Evolutionary conservation across 129 eudicot genomes (phyloP).

Genomic region (Saussurea involucrata): DNA sequence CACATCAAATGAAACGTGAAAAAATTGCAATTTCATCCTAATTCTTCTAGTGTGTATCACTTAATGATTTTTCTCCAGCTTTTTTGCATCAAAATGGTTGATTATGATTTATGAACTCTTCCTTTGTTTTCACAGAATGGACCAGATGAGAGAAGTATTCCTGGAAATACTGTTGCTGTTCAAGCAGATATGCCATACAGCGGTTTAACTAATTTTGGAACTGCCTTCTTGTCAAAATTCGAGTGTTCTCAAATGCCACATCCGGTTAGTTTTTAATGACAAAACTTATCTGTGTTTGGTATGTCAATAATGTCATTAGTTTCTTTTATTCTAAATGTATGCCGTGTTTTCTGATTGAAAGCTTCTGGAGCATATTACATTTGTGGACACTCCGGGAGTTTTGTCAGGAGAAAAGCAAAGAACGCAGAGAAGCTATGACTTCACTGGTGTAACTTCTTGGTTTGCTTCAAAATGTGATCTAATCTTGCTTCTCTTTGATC

Average conservation of each 20-base stretch:
- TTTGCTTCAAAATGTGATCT: slow-evolving; percentile 93
- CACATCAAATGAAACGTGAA: not conserved
- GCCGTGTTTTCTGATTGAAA: slow-evolving; percentile 17
- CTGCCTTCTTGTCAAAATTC: slow-evolving; percentile 90
- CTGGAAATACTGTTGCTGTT: slow-evolving; percentile 94
- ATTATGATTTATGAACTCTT: not conserved
- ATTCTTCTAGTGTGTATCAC: not conserved
- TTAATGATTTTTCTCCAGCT: not conserved
- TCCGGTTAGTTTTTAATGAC: slow-evolving; percentile 58
- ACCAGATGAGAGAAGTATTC: slow-evolving; percentile 98
- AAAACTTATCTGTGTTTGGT: not conserved
- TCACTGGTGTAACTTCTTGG: slow-evolving; percentile 97
- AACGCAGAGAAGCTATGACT: slow-evolving; percentile 94
- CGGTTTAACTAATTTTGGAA: slow-evolving; percentile 85
- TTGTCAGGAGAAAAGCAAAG: slow-evolving; percentile 96
- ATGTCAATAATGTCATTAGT: not conserved
- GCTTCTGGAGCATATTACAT: slow-evolving; percentile 92
- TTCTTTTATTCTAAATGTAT: not conserved
- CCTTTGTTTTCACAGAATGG: slow-evolving; percentile 51
- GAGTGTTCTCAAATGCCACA: slow-evolving; percentile 99
- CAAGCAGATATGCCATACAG: slow-evolving; percentile 98
- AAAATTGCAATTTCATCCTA: not conserved
- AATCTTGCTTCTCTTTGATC: slow-evolving; percentile 87
- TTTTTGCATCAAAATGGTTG: not conserved
- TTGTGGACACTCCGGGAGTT: slow-evolving; percentile 98